phyloP scores from a whole-genome alignment of 345 rosid genomes.

The Populus davidiana region DNA sequence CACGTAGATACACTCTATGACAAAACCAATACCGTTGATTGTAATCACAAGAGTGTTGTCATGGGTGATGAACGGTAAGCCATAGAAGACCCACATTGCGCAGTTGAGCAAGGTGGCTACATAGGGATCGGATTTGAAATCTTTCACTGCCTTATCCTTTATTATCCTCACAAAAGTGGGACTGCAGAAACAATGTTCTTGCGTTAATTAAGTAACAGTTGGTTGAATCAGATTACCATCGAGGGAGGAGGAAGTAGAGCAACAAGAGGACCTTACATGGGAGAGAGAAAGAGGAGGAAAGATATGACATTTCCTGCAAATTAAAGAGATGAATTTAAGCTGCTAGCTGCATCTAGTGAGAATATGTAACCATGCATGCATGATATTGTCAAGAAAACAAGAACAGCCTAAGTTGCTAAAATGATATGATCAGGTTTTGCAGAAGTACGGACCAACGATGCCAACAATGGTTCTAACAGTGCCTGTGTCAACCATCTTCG shows the following conservation, averaged over 20 bases:
- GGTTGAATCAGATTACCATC: background rate
- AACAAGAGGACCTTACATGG: background rate
- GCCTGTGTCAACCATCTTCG: background rate
- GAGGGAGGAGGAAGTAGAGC: background rate
- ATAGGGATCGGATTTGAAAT: constrained; percentile 76
- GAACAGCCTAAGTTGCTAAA: no score
- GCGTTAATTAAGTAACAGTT: background rate
- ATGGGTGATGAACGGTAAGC: constrained; percentile 60
- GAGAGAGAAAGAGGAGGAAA: background rate
- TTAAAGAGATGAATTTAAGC: background rate
- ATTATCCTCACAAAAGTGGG: constrained; percentile 54
- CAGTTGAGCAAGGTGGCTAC: constrained; percentile 67
- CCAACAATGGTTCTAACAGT: background rate
- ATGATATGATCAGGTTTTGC: background rate
- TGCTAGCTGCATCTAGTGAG: background rate
- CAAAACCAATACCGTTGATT: constrained; percentile 58
- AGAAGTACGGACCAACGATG: background rate
- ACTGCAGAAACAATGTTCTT: constrained; percentile 24
- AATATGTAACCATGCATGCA: background rate
- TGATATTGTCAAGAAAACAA: no score
- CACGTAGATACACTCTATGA: constrained; percentile 49
- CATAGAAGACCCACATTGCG: constrained; percentile 66
- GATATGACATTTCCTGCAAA: background rate
- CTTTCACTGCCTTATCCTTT: constrained; percentile 47
- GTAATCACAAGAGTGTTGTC: constrained; percentile 58